Base-by-base conservation (phyloP, 2,329 filamentous ascomycete species). In the Thermomyces lanuginosus region DNA sequence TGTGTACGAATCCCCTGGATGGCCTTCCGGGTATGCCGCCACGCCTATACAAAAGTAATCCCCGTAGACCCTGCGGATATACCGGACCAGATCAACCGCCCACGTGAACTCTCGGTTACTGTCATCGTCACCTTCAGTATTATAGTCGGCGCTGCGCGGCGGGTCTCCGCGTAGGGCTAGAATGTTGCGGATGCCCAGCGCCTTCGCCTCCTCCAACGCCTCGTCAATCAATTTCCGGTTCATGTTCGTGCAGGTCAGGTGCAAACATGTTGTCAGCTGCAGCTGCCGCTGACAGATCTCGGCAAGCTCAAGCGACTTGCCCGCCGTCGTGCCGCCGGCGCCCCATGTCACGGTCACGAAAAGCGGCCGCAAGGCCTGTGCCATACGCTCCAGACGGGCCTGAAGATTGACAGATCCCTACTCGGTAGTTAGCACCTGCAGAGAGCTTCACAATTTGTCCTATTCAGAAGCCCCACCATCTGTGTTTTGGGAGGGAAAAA, bases 291-390 rank as follows among this genome's bases (percentile, higher is more conserved):
- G 89, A 53, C 84, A 93, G 43, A 95, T 71, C 58, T 95, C 86
- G 23, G 89, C 89, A 36, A 98, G 68, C 55, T 93, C 83, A 33
- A 98, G 71, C 16, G 82, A 92, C 58, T 92, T 92, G 31, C 70
- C 69, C 4, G 83, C 76, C 0, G 89, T 98, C 37, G 79, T 91
- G 27, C 89, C 89, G 34, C 89, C 89, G 14, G 89, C 89, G 27
- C 89, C 89, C 89, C 89, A 98, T 27, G 89, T 98, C 27, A 98
- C 83, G 32, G 84, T 95, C 35, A 98, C 81, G 48, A 98, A 98
- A 23, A 95, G 67, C 22, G 89, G 89, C 8, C 80, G 76, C 32
- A 98, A 65, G 8, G 82, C 84, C 37, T 81, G 73, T 26, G 89
- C 75, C 89, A 98, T 95, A 49, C 89, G 82, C 51, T 91, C 79